Evolutionary conservation across 108 stramenopile species (phyloP).

Genomic region (Nitzschia sp.): DNA sequence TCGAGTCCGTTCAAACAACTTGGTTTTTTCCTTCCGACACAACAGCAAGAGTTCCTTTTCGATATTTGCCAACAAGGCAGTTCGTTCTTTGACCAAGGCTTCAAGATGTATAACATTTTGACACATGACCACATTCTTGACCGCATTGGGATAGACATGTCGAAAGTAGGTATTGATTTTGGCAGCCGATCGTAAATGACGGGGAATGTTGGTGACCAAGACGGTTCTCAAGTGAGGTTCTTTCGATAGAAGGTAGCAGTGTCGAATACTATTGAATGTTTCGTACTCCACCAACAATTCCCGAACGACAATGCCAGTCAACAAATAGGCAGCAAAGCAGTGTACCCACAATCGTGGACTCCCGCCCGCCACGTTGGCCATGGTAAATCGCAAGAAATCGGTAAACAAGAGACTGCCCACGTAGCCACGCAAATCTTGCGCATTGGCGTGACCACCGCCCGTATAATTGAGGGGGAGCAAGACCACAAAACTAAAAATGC

Average conservation of each 20-base stretch:
- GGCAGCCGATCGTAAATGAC: constrained; percentile 76
- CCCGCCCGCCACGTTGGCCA: constrained; percentile 82
- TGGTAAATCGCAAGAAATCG: constrained; percentile 85
- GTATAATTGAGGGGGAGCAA: constrained; percentile 87
- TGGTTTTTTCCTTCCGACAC: constrained; percentile 73
- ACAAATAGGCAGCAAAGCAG: constrained; percentile 84
- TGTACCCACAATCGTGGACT: constrained; percentile 86
- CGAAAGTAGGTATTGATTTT: constrained; percentile 81
- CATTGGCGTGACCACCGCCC: constrained; percentile 77
- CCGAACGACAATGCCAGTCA: constrained; percentile 79
- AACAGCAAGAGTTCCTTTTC: constrained; percentile 77
- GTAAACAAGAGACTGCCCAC: constrained; percentile 74
- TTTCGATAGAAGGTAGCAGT: constrained; percentile 77
- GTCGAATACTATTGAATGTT: constrained; percentile 84
- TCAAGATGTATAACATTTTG: constrained; percentile 81
- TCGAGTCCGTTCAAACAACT: constrained; percentile 49
- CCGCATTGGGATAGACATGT: constrained; percentile 88
- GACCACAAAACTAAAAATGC: constrained; percentile 80
- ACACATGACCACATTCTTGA: constrained; percentile 82
- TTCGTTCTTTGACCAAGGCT: constrained; percentile 57
- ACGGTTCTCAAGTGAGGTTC: constrained; percentile 89
- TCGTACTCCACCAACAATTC: constrained; percentile 86
- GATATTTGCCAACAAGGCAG: constrained; percentile 59
- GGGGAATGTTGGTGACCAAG: constrained; percentile 83
- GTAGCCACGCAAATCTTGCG: constrained; percentile 68